Percentiles rank a stretch among this genome's conserved stretches.
Evolutionary conservation across 768 basidiomycete species (phyloP).

Genomic region (Pleurotus tuoliensis): DNA sequence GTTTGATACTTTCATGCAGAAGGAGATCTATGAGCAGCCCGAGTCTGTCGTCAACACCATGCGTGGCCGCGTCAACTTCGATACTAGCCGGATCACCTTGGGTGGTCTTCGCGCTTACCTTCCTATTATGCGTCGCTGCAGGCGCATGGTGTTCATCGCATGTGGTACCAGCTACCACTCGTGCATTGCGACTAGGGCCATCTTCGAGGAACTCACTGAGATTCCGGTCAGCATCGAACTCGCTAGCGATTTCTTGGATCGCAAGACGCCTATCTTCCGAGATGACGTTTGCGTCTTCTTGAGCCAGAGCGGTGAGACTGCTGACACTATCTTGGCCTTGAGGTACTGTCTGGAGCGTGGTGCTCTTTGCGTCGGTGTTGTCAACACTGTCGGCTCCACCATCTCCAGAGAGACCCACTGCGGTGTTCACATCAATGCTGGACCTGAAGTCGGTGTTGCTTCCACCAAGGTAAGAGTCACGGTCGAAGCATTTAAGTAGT

Average conservation of each 20-base stretch:
- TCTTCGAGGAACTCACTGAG: conserved; percentile 98
- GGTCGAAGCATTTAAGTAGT: neutral
- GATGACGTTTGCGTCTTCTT: conserved; percentile 97
- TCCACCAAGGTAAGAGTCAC: conserved; percentile 77
- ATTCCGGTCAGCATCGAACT: conserved; percentile 97
- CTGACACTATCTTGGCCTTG: conserved; percentile 94
- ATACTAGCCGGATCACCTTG: conserved; percentile 84
- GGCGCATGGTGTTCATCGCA: conserved; percentile 95
- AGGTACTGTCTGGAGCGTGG: conserved; percentile 96
- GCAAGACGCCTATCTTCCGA: conserved; percentile 99
- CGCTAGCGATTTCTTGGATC: conserved; percentile 96
- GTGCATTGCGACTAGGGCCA: conserved; percentile 91
- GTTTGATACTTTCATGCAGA: conserved; percentile 99
- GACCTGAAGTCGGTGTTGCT: conserved; percentile 98
- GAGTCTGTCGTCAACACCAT: conserved; percentile 99
- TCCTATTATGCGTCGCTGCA: conserved; percentile 90
- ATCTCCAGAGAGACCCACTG: conserved; percentile 98
- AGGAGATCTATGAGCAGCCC: conserved; percentile 99
- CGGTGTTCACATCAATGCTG: conserved; percentile 99
- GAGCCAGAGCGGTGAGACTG: conserved; percentile 97
- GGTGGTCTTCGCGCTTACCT: conserved; percentile 95
- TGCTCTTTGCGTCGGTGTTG: conserved; percentile 93
- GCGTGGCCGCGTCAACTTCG: conserved; percentile 99
- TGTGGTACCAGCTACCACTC: conserved; percentile 99
- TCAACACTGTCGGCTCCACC: conserved; percentile 98